Evolutionary conservation across 768 basidiomycete genomes (phyloP), one percentile per base, ranked within the genome.

Genomic region (Dentipellis fragilis): DNA sequence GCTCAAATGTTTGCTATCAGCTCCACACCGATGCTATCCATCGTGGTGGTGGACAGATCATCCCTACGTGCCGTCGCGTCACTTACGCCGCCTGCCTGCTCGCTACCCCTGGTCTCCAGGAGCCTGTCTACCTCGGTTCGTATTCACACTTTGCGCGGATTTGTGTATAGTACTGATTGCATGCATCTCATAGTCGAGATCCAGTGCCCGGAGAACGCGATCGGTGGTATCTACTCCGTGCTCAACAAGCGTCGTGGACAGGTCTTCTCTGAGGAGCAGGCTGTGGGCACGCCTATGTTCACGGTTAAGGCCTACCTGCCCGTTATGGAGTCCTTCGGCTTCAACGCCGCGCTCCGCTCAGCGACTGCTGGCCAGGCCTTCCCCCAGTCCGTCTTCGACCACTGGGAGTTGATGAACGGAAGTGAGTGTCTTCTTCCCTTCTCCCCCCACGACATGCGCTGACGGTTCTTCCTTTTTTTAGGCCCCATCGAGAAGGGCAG

Each of bases 21-120:
- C 80, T 99, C 54, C 96, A 99, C 73, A 79, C 96, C 68, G 95
- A 99, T 80, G 94, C 95, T 61, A 98, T 99, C 70, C 96, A 99
- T 74, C 89, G 95, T 78, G 95, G 96, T 71, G 94, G 94, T 77
- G 95, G 95, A 73, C 91, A 99, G 73, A 80, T 98, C 66, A 97
- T 99, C 72, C 95, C 95, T 55, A 94, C 92, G 39, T 91, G 88
- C 73, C 87, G 96, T 74, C 90, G 96, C 69, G 95, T 86, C 62
- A 89, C 87, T 68, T 98, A 98, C 73, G 95, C 96, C 59, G 93
- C 95, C 52, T 89, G 92, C 71, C 69, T 98, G 63, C 84, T 99
- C 63, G 93, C 94, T 58, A 79, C 79, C 10, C 96, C 96, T 45
- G 80, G 81, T 73, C 80, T 99, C 58, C 95, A 97, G 70, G 96